Conservation (phyloP, 331 rosid species). For the Dryas integrifolia region DNA sequence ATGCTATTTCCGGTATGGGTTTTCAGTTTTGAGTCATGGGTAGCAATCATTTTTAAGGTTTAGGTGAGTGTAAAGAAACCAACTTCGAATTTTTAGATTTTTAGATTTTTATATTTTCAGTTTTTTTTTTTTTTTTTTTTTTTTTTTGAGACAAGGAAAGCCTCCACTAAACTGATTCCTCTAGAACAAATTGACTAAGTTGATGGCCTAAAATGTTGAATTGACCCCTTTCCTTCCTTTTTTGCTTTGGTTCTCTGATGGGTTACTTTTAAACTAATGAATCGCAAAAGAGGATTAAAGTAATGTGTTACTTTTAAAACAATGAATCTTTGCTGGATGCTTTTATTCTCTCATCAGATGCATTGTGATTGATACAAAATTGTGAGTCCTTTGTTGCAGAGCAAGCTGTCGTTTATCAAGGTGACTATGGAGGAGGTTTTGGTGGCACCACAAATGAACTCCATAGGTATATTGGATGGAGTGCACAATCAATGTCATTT, state of each 20-base stretch:
- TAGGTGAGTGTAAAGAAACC: not conserved
- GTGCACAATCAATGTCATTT: not conserved
- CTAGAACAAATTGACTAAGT: constrained; percentile 3
- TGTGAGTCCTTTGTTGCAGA: constrained; percentile 40
- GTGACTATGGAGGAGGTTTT: constrained; percentile 56
- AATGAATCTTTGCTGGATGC: not conserved
- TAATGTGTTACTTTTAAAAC: not conserved
- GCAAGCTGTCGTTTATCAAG: constrained; percentile 63
- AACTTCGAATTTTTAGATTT: not conserved
- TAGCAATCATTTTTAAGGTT: not conserved
- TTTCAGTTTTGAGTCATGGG: constrained; percentile 23
- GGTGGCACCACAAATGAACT: constrained; percentile 42
- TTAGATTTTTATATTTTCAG: not conserved
- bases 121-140: not conserved
- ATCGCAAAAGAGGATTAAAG: not conserved
- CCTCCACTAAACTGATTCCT: not conserved
- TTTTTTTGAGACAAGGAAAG: constrained; percentile 1
- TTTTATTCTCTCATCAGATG: not conserved
- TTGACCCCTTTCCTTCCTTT: not conserved
- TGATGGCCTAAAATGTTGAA: not conserved
- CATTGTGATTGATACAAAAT: constrained; percentile 2
- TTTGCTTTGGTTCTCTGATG: not conserved
- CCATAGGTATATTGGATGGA: constrained; percentile 46
- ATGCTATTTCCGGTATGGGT: constrained; percentile 8
- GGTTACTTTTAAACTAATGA: not conserved